Evolutionary conservation across 164 flowering plant genomes (phyloP).

Genomic region (Tinospora cordifolia): DNA sequence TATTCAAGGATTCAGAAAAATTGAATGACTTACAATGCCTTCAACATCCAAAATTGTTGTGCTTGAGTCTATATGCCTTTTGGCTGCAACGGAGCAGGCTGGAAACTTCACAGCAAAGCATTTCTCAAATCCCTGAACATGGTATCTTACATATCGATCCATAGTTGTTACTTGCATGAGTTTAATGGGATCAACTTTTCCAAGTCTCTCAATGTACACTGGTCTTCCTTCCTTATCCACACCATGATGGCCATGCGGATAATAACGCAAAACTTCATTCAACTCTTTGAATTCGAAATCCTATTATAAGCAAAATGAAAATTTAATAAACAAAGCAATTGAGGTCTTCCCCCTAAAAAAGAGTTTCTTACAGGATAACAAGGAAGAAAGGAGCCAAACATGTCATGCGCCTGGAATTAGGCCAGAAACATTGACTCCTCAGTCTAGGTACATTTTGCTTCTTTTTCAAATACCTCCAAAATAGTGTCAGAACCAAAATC

Average conservation of each 20-base stretch:
- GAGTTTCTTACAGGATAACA: background rate
- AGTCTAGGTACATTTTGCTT: too few relatives aligned
- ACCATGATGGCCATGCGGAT: conserved; percentile 81
- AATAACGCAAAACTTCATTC: conserved; percentile 53
- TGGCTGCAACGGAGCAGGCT: conserved; percentile 76
- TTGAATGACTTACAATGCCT: conserved; percentile 51
- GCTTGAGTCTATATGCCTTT: conserved; percentile 56
- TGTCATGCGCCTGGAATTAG: too few relatives aligned
- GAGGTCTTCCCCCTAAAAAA: background rate
- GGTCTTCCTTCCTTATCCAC: conserved; percentile 81
- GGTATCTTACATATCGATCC: conserved; percentile 67
- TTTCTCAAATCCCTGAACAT: conserved; percentile 75
- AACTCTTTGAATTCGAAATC: conserved; percentile 64
- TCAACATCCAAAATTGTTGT: conserved; percentile 78
- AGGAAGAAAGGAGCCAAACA: background rate
- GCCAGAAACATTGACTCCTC: too few relatives aligned
- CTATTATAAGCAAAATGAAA: conserved; percentile 21
- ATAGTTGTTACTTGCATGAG: conserved; percentile 67
- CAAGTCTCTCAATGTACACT: conserved; percentile 62
- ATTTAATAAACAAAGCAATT: conserved; percentile 6
- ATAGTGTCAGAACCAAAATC: conserved; percentile 70
- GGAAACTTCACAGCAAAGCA: conserved; percentile 57
- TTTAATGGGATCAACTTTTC: conserved; percentile 55
- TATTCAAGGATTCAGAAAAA: too few relatives aligned
- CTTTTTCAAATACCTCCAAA: conserved; percentile 35